Percentiles rank a stretch among this genome's conserved stretches.
These are phyloP conservation scores for Kodamaea fungicola DNA, from an alignment of 1,139 yeast species.

Conservation along the genomic window DNA sequence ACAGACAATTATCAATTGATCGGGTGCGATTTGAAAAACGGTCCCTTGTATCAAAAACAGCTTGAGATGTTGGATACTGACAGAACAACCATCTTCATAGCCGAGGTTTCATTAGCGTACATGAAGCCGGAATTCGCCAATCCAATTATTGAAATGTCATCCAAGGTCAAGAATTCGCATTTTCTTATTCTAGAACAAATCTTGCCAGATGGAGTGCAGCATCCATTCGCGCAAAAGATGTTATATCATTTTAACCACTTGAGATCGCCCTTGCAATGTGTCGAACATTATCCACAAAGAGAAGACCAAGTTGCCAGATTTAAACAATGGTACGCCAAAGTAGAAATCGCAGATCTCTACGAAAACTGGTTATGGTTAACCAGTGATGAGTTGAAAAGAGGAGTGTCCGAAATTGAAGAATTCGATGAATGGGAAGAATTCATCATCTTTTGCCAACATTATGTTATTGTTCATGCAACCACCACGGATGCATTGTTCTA, in stretches of 20 bases:
- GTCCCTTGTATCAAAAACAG: slow-evolving; percentile 35
- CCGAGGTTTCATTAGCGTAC: slow-evolving; percentile 81
- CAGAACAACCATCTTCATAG: slow-evolving; percentile 58
- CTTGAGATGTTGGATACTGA: slow-evolving; percentile 23
- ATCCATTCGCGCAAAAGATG: slow-evolving; percentile 77
- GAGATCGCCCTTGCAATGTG: slow-evolving; percentile 69
- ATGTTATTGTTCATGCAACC: slow-evolving; percentile 64
- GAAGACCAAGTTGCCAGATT: slow-evolving; percentile 52
- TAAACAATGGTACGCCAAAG: slow-evolving; percentile 35
- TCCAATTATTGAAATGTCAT: slow-evolving; percentile 50
- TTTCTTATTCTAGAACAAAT: slow-evolving; percentile 71
- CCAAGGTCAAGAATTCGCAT: slow-evolving; percentile 48
- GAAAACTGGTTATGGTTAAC: slow-evolving; percentile 55
- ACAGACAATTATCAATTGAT: slow-evolving; percentile 53
- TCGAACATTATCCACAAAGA: slow-evolving; percentile 53
- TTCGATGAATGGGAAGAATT: slow-evolving; percentile 89
- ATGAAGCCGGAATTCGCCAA: slow-evolving; percentile 73
- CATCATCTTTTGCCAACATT: slow-evolving; percentile 72
- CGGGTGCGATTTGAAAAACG: slow-evolving; percentile 70
- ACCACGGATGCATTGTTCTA: slow-evolving; percentile 22
- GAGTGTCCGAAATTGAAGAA: slow-evolving; percentile 53
- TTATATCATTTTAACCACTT: slow-evolving; percentile 64
- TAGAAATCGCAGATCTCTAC: slow-evolving; percentile 54
- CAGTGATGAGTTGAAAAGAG: slow-evolving; percentile 32
- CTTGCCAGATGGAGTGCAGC: slow-evolving; percentile 57